Percentiles rank a stretch among this genome's conserved stretches.
Evolutionary conservation across 148 eudicot species (phyloP).

Genomic region (Rhododendron molle): DNA sequence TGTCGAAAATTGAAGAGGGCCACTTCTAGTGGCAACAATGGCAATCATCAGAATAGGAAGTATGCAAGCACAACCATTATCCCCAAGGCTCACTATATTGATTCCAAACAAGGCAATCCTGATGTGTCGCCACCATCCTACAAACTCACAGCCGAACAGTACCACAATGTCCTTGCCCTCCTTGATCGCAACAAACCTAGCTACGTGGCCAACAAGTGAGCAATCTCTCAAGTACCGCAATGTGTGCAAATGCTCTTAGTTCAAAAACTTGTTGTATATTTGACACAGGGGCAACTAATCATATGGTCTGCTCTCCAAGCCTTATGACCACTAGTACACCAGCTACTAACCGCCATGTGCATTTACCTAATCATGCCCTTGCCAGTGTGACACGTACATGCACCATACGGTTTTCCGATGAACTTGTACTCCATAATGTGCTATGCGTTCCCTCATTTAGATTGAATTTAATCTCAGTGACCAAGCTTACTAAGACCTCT

Average conservation of each 20-base stretch:
- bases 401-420: background rate
- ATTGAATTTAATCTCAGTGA: background rate
- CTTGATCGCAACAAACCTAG: too few relatives aligned
- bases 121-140: too few relatives aligned
- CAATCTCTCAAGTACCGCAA: background rate
- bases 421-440: background rate
- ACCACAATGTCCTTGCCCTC: too few relatives aligned
- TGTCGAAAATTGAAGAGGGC: too few relatives aligned
- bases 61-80: too few relatives aligned
- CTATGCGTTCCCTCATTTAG: background rate
- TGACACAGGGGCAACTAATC: background rate
- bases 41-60: too few relatives aligned
- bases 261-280: background rate
- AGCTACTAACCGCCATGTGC: background rate
- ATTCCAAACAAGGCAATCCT: too few relatives aligned
- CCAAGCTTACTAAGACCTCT: background rate
- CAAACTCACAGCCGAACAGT: too few relatives aligned
- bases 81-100: too few relatives aligned
- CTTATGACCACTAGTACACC: background rate
- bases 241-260: background rate
- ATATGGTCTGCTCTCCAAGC: background rate
- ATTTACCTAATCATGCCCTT: background rate
- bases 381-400: background rate
- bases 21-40: too few relatives aligned
- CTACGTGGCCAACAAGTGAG: too few relatives aligned